A percentile compares a stretch with the other conserved stretches of the same genome.
These are phyloP conservation scores for Kalanchoe fedtschenkoi DNA, from an alignment of 164 flowering plant genomes.

Conservation along the genomic window DNA sequence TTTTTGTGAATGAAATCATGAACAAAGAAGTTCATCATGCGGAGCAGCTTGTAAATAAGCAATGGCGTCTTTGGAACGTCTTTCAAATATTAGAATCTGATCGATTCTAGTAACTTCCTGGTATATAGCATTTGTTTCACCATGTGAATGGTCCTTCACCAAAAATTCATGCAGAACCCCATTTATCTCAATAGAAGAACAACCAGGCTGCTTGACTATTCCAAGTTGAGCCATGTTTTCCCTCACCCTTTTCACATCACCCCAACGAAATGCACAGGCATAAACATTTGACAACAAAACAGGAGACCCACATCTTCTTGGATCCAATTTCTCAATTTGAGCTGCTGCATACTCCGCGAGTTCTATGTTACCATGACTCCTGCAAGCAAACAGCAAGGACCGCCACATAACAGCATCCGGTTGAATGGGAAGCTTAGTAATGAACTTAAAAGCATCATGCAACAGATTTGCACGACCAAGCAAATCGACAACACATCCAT, in stretches of 20 bases:
- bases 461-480: constrained; percentile 9
- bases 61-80: neutral
- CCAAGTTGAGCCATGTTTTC: constrained; percentile 5
- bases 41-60: neutral
- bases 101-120: neutral
- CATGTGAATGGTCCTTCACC: constrained; percentile 3
- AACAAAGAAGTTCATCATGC: neutral
- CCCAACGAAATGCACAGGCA: neutral
- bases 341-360: constrained; percentile 4
- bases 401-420: constrained; percentile 8
- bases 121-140: neutral
- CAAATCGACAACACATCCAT: constrained; percentile 6
- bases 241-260: constrained; percentile 5
- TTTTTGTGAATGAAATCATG: neutral
- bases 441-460: constrained; percentile 4
- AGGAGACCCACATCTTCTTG: neutral
- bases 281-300: constrained; percentile 6
- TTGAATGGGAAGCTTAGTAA: neutral
- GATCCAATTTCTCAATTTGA: neutral
- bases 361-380: constrained; percentile 5
- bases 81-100: constrained; percentile 1
- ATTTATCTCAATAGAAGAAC: constrained; percentile 7
- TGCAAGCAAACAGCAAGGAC: constrained; percentile 9
- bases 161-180: constrained; percentile 7
- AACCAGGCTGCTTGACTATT: constrained; percentile 6